phyloP scores from a whole-genome alignment of 352 stramenopile genomes.

The Phytopythium aichiense region DNA sequence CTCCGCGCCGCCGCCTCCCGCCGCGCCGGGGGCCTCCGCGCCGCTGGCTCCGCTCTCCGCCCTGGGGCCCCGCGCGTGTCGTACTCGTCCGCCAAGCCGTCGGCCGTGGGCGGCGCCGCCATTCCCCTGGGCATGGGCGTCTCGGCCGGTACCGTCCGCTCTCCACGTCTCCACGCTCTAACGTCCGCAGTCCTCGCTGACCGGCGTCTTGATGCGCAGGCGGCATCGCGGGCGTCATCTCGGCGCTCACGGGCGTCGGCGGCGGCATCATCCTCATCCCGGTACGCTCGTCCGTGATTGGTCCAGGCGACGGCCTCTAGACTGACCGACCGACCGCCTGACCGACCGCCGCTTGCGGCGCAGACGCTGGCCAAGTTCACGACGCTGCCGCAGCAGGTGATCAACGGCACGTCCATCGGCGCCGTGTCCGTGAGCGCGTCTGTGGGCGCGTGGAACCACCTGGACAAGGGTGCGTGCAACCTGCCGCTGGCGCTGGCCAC shows the following conservation, averaged over 20 bases:
- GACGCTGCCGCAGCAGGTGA: conserved; percentile 65
- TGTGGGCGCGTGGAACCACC: conserved; percentile 71
- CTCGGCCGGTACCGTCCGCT: conserved; percentile 19
- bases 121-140: conserved; percentile 49
- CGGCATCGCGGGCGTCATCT: conserved; percentile 64
- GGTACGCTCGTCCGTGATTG: conserved; percentile 16
- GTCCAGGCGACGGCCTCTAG: background rate
- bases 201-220: conserved; percentile 15
- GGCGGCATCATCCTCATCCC: conserved; percentile 83
- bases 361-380: conserved; percentile 82
- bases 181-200: background rate
- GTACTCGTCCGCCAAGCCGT: conserved; percentile 9
- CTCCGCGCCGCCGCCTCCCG: conserved; percentile 7
- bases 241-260: conserved; percentile 74
- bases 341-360: background rate
- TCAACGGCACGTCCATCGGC: conserved; percentile 81
- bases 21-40: conserved; percentile 24
- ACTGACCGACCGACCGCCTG: background rate
- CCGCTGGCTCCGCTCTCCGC: conserved; percentile 28
- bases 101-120: conserved; percentile 15
- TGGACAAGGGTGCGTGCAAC: conserved; percentile 68
- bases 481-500: conserved; percentile 64
- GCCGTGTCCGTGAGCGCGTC: conserved; percentile 67
- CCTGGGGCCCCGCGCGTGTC: background rate
- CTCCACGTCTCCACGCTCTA: background rate